Percentiles rank a stretch among this genome's conserved stretches.
phyloP scores from a whole-genome alignment of 257 asterid species.

The Nicotiana knightiana region DNA sequence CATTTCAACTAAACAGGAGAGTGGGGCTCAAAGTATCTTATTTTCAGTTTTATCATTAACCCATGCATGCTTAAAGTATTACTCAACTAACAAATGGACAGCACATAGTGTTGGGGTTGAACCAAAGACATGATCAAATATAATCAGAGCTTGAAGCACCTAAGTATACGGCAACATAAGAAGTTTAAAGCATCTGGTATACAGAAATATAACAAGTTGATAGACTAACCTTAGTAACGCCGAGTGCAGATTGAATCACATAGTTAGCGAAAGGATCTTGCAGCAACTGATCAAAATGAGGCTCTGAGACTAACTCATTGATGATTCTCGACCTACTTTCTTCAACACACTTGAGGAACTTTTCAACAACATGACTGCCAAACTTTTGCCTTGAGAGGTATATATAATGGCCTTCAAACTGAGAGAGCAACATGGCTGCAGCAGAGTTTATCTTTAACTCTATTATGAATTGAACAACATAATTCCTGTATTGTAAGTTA shows the following conservation, averaged over 20 bases:
- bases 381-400: conserved; percentile 39
- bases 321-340: conserved; percentile 24
- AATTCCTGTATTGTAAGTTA: conserved; percentile 28
- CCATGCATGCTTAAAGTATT: neutral
- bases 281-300: conserved; percentile 28
- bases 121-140: neutral
- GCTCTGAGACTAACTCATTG: conserved; percentile 24
- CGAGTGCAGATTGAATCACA: conserved; percentile 40
- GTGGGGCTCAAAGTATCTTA: neutral
- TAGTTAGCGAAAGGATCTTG: conserved; percentile 46
- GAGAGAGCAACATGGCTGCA: conserved; percentile 24
- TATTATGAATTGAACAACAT: conserved; percentile 39
- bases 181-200: neutral
- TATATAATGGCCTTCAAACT: conserved; percentile 28
- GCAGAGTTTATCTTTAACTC: conserved; percentile 30
- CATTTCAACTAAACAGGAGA: neutral
- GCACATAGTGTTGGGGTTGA: neutral
- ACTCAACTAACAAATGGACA: neutral
- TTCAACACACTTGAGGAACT: conserved; percentile 25
- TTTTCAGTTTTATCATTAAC: neutral
- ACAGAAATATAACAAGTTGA: neutral
- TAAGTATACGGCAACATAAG: neutral
- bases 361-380: conserved; percentile 45
- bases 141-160: neutral
- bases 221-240: conserved; percentile 28